These are phyloP conservation scores for Backusella mclennaniae DNA, from an alignment of 192 early-diverging fungal genomes.

Conservation along the genomic window DNA sequence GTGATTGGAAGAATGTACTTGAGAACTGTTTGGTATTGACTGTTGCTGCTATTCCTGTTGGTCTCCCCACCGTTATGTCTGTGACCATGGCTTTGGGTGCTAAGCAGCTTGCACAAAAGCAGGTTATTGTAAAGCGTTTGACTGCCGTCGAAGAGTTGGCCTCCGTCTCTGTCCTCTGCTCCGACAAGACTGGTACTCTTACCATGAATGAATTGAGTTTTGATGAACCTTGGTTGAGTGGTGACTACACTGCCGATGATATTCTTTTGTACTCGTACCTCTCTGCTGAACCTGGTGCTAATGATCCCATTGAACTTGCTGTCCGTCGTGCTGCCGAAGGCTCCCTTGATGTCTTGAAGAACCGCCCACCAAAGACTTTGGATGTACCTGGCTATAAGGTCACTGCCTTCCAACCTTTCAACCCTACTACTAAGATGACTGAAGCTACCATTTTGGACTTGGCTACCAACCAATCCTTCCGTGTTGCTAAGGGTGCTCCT, in stretches of 20 bases:
- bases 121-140: conserved; percentile 92
- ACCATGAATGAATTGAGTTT: conserved; percentile 90
- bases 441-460: conserved; percentile 75
- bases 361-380: conserved; percentile 41
- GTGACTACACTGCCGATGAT: conserved; percentile 70
- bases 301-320: conserved; percentile 87
- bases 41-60: conserved; percentile 90
- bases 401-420: conserved; percentile 83
- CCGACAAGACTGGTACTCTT: conserved; percentile 87
- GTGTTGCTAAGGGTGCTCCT: conserved; percentile 92
- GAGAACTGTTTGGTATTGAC: conserved; percentile 78
- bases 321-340: conserved; percentile 80
- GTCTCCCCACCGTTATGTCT: conserved; percentile 89
- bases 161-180: conserved; percentile 82
- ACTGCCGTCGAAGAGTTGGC: conserved; percentile 94
- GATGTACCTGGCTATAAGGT: conserved; percentile 89
- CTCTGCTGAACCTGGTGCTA: conserved; percentile 84
- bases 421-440: conserved; percentile 84
- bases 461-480: conserved; percentile 73
- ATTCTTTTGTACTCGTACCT: conserved; percentile 78
- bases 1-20: conserved; percentile 50
- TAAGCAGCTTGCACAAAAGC: conserved; percentile 77
- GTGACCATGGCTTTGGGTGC: conserved; percentile 96
- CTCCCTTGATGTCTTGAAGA: conserved; percentile 38
- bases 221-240: conserved; percentile 78